A percentile compares a stretch with the other conserved stretches of the same genome.
phyloP scores from a whole-genome alignment of 352 stramenopile genomes.

The Pythium volutum region DNA sequence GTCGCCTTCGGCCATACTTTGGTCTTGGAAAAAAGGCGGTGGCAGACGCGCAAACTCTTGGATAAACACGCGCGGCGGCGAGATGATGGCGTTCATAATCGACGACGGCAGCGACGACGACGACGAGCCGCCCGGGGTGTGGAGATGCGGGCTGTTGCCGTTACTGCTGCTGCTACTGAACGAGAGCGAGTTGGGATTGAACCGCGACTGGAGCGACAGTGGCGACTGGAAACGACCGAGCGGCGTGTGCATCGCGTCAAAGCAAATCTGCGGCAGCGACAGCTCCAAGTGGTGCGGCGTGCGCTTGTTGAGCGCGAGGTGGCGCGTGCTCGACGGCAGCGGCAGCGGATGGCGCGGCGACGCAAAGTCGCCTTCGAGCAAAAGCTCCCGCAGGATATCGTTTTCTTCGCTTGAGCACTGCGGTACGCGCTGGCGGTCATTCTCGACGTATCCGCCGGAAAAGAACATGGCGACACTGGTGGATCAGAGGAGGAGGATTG shows the following conservation, averaged over 20 bases:
- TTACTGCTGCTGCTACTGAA: too few species aligned
- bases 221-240: conserved; percentile 53
- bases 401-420: conserved; percentile 52
- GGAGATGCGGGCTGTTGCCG: conserved; percentile 25
- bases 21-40: conserved; percentile 66
- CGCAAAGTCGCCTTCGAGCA: conserved; percentile 64
- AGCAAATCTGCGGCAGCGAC: conserved; percentile 70
- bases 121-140: conserved; percentile 14
- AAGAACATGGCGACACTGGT: conserved; percentile 61
- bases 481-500: not conserved
- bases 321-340: conserved; percentile 43
- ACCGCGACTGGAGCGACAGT: conserved; percentile 37
- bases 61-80: conserved; percentile 68
- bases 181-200: not conserved
- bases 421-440: conserved; percentile 43
- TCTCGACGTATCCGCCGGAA: conserved; percentile 62
- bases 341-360: conserved; percentile 48
- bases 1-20: conserved; percentile 19
- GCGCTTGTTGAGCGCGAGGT: conserved; percentile 40
- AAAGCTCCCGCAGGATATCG: conserved; percentile 72
- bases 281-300: conserved; percentile 53
- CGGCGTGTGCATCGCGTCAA: conserved; percentile 49
- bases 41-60: conserved; percentile 68
- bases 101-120: conserved; percentile 43
- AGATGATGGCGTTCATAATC: conserved; percentile 69